phyloP scores from a whole-genome alignment of 2,329 filamentous ascomycete species.

The Sporothrix curviconia region DNA sequence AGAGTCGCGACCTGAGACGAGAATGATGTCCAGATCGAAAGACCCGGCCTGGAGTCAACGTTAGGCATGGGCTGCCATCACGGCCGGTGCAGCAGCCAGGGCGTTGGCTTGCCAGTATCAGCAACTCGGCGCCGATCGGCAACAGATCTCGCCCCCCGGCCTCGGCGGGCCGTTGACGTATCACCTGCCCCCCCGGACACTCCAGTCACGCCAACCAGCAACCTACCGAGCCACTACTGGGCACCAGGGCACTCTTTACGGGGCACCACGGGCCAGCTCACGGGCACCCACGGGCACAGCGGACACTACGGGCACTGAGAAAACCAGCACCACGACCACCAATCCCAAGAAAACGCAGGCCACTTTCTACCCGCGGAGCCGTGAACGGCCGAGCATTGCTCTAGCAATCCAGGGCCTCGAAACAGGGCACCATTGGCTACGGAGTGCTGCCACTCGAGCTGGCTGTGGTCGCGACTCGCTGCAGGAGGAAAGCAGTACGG shows the following conservation, averaged over 20 bases:
- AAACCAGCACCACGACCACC: background rate
- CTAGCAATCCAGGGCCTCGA: conserved; percentile 65
- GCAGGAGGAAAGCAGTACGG: conserved; percentile 56
- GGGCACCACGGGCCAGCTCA: too few species aligned
- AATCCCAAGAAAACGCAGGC: conserved; percentile 37
- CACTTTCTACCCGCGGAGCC: conserved; percentile 54
- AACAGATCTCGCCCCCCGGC: too few species aligned
- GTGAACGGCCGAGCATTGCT: conserved; percentile 65
- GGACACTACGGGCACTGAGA: background rate
- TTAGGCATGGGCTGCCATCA: conserved; percentile 59
- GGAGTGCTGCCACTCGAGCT: conserved; percentile 63
- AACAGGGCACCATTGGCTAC: conserved; percentile 63
- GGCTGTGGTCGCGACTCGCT: conserved; percentile 57
- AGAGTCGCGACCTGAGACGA: conserved; percentile 57
- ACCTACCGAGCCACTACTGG: too few species aligned
- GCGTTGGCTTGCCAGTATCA: conserved; percentile 22
- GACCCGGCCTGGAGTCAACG: conserved; percentile 57
- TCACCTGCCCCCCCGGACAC: too few species aligned
- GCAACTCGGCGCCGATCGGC: background rate
- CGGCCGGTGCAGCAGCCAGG: conserved; percentile 30
- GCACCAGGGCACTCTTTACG: too few species aligned
- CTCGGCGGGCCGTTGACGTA: too few species aligned
- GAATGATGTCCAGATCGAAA: conserved; percentile 58
- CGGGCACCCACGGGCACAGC: background rate
- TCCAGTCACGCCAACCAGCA: too few species aligned